Evolutionary conservation across 441 rosid species (phyloP).

Genomic region (Capsella rubella): DNA sequence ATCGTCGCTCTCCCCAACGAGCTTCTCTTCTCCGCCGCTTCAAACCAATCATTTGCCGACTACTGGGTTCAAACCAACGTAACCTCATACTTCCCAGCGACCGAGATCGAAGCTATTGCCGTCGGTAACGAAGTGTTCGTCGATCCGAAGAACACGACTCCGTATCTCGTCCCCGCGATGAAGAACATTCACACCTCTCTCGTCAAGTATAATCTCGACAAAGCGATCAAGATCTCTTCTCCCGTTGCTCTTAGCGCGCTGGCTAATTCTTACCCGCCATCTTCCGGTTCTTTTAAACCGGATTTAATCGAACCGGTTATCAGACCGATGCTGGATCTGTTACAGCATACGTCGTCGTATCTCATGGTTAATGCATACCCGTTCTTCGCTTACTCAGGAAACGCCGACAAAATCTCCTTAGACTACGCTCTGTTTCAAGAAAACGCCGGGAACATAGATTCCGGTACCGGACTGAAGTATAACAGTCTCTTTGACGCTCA

Average conservation of each 20-base stretch:
- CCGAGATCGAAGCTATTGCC: conserved; percentile 68
- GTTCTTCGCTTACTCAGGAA: conserved; percentile 69
- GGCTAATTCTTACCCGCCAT: conserved; percentile 66
- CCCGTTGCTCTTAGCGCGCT: conserved; percentile 65
- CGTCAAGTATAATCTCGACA: conserved; percentile 24
- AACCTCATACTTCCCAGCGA: conserved; percentile 51
- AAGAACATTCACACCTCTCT: conserved; percentile 40
- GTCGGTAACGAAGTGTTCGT: conserved; percentile 83
- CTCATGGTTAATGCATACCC: conserved; percentile 84
- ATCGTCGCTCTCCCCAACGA: conserved; percentile 43
- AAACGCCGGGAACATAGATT: conserved; percentile 69
- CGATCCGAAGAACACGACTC: conserved; percentile 44
- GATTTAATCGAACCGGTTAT: conserved; percentile 39
- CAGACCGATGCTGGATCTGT: conserved; percentile 71
- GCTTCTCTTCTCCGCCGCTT: conserved; percentile 48
- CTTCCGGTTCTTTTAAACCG: conserved; percentile 45
- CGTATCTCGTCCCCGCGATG: conserved; percentile 40
- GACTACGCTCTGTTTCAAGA: conserved; percentile 73
- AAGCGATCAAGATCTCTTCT: conserved; percentile 60
- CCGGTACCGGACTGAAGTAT: conserved; percentile 74
- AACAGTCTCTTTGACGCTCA: conserved; percentile 79
- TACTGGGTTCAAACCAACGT: conserved; percentile 61
- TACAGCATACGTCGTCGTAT: conserved; percentile 59
- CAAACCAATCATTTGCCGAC: conserved; percentile 61
- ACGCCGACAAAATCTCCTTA: conserved; percentile 64